Percentiles rank a stretch among this genome's conserved stretches.
Conservation (phyloP, 1,284 basidiomycete species). For the Kalmanozyma brasiliensis region DNA sequence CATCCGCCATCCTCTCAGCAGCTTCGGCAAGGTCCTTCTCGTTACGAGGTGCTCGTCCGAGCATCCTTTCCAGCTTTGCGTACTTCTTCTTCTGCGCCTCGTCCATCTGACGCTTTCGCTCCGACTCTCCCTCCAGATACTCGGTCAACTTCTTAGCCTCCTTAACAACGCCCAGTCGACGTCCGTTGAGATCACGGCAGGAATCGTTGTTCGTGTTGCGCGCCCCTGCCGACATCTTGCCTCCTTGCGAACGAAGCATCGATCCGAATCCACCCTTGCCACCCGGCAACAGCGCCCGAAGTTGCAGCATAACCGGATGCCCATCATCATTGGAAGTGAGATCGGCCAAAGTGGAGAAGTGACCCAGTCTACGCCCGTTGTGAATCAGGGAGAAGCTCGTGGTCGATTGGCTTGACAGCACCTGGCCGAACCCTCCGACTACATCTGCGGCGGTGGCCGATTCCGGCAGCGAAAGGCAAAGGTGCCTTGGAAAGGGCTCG, state of each 20-base stretch:
- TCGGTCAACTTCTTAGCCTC: conserved; percentile 94
- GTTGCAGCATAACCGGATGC: conserved; percentile 40
- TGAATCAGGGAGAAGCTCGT: conserved; percentile 24
- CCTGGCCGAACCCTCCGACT: conserved; percentile 26
- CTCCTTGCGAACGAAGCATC: conserved; percentile 93
- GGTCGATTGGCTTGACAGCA: conserved; percentile 7
- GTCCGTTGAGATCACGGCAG: conserved; percentile 89
- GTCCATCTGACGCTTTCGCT: conserved; percentile 76
- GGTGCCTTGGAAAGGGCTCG: conserved; percentile 38
- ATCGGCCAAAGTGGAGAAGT: conserved; percentile 1
- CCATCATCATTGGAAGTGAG: conserved; percentile 6
- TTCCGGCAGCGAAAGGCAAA: conserved; percentile 39
- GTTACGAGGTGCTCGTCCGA: conserved; percentile 55
- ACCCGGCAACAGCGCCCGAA: conserved; percentile 72
- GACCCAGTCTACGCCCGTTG: conserved; percentile 14
- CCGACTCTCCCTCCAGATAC: conserved; percentile 85
- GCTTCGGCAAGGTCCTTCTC: conserved; percentile 67
- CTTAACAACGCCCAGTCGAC: conserved; percentile 90
- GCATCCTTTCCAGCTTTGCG: conserved; percentile 78
- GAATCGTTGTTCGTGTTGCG: conserved; percentile 82
- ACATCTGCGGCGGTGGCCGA: conserved; percentile 37
- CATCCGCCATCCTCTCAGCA: conserved; percentile 59
- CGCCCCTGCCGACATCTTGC: conserved; percentile 85
- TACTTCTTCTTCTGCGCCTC: conserved; percentile 79
- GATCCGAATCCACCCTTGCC: conserved; percentile 98